Evolutionary conservation across 73 alveolate species (phyloP), one percentile per base, ranked within the genome.

Genomic region (Uronychia binucleata): DNA sequence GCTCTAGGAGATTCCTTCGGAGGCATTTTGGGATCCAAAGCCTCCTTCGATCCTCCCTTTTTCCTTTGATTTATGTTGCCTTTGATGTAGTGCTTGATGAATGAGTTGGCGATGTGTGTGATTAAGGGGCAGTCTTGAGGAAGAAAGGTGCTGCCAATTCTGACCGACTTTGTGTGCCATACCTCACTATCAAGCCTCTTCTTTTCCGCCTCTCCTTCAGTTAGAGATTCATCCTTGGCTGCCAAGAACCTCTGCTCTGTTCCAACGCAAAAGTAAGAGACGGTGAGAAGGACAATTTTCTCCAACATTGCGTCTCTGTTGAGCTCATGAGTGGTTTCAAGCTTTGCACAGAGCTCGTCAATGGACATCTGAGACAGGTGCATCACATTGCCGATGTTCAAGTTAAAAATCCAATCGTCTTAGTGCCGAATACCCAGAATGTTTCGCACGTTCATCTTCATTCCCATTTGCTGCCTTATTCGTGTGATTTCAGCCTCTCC

Each of bases 281-380:
- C 90, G 25, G 76, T 82, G 30, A 83, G 76, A 28, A 83, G 90
- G n/a, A 83, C 76, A 0, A 83, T 83, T 46, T 83, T 83, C 33
- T 83, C 90, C 28, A 83, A 84, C 90, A 83, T 83, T 31, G 90
- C 90, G 74, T 83, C 90, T 83, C 76, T 83, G 34, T 83, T 83
- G 0, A 83, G 33, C 33, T 83, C 90, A 75, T 83, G 90, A 75
- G 85, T 83, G 26, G 79, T 74, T 31, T 83, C 90, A 0, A 83
- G 32, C 29, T 83, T 83, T 33, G 90, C 83, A 31, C 78, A 60
- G 25, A 83, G 34, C 28, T 83, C 90, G 33, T 83, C 90, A 1
- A 77, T 30, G 33, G 35, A 74, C 90, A 83, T 83, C 1, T 81
- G 84, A 1, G 90, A 33, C 77, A 83, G 33, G 76, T 83, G 90